Evolutionary conservation across 441 rosid species (phyloP).

Genomic region (Geranium incanum): DNA sequence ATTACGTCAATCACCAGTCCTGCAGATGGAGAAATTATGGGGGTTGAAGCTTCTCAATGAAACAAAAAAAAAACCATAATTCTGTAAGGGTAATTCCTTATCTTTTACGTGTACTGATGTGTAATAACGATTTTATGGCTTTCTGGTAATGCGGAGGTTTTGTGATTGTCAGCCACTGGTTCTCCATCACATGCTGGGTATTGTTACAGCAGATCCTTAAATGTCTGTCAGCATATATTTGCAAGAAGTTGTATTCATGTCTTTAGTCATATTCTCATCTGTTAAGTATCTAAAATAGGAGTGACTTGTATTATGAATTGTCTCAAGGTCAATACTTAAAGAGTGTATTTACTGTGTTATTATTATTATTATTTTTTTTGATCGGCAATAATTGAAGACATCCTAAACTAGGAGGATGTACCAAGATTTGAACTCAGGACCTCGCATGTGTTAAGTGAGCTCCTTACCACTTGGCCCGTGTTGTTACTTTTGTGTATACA

Average conservation of each 20-base stretch:
- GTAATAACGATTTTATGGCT: constrained; percentile 22
- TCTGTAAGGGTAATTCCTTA: constrained; percentile 43
- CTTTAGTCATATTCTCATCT: not conserved
- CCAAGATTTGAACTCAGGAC: too few relatives aligned
- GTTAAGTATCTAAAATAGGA: not conserved
- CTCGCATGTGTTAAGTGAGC: too few relatives aligned
- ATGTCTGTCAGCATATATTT: constrained; percentile 29
- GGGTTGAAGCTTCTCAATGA: constrained; percentile 37
- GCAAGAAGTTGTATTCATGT: not conserved
- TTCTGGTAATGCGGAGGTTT: constrained; percentile 33
- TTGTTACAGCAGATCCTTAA: constrained; percentile 19
- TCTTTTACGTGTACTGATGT: constrained; percentile 22
- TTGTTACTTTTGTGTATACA: not conserved
- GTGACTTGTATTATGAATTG: not conserved
- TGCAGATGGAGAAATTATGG: constrained; percentile 32
- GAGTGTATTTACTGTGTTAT: not conserved
- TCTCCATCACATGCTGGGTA: constrained; percentile 13
- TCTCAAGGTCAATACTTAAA: constrained; percentile 14
- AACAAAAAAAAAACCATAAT: constrained; percentile 20
- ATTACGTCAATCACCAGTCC: constrained; percentile 40
- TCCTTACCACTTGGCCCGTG: too few relatives aligned
- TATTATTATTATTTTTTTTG: too few relatives aligned
- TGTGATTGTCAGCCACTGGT: constrained; percentile 34
- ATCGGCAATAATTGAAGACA: too few relatives aligned
- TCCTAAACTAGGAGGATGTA: too few relatives aligned